A percentile compares a stretch with the other conserved stretches of the same genome.
Conservation (phyloP, 176 grass and related monocot genomes). For the Poa pratensis region DNA sequence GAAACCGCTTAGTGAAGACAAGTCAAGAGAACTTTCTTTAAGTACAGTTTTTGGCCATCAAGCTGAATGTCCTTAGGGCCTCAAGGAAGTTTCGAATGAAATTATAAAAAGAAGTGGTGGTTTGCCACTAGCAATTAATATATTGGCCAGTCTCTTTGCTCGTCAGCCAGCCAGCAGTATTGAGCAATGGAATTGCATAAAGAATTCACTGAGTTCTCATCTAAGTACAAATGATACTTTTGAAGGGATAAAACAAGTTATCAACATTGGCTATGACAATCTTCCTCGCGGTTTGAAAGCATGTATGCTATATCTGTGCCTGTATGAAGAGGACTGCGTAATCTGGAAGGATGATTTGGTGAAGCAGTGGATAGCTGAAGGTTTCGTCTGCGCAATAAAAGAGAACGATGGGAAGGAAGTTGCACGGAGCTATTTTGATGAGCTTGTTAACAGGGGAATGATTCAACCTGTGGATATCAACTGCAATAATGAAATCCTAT, state of each 20-base stretch:
- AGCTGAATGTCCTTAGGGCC: background rate
- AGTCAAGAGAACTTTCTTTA: background rate
- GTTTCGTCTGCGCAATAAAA: background rate
- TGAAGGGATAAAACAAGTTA: background rate
- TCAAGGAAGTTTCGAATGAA: background rate
- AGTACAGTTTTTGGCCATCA: background rate
- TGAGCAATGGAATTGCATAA: background rate
- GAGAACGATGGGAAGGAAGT: background rate
- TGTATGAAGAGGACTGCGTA: background rate
- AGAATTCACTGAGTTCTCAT: background rate
- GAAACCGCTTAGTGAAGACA: background rate
- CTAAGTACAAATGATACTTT: background rate
- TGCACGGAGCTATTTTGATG: background rate
- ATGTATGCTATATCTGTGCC: background rate
- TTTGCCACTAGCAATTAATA: background rate
- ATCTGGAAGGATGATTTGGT: slow-evolving; percentile 1
- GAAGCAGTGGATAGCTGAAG: background rate
- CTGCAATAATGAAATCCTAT: background rate
- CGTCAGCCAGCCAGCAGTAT: background rate
- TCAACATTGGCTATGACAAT: background rate
- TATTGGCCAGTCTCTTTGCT: background rate
- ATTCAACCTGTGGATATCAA: background rate
- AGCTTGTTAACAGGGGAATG: slow-evolving; percentile 1
- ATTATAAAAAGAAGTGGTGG: slow-evolving; percentile 24
- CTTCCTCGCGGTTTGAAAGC: background rate